A percentile compares a stretch with the other conserved stretches of the same genome.
These are phyloP conservation scores for Hypoxylon sp. DNA, from an alignment of 2,329 filamentous ascomycete species.

Conservation along the genomic window DNA sequence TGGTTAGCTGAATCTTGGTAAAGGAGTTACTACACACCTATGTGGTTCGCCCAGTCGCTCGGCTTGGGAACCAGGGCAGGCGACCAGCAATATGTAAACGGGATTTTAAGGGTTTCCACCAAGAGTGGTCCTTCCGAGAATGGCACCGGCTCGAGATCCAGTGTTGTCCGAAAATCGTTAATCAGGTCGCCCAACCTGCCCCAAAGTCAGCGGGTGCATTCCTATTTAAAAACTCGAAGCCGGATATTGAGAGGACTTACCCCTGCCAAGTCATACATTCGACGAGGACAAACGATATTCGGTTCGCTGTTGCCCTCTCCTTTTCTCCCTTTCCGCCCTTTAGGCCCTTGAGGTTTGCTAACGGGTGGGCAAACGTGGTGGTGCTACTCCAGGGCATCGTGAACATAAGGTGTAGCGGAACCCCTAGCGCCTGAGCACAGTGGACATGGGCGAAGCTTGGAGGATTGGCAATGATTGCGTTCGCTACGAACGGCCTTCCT, in stretches of 20 bases:
- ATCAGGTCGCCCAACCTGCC: slow-evolving; percentile 71
- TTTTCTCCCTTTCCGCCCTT: too few species aligned
- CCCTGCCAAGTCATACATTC: slow-evolving; percentile 81
- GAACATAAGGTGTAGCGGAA: slow-evolving; percentile 61
- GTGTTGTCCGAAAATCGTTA: slow-evolving; percentile 20
- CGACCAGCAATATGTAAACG: background rate
- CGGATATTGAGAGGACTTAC: slow-evolving; percentile 41
- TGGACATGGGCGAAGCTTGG: slow-evolving; percentile 62
- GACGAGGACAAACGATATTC: slow-evolving; percentile 72
- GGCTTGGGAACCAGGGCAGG: background rate
- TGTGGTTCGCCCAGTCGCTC: background rate
- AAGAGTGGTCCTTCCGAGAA: slow-evolving; percentile 6
- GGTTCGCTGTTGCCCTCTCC: too few species aligned
- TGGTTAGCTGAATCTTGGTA: too few species aligned
- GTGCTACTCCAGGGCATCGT: slow-evolving; percentile 79
- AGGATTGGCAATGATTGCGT: slow-evolving; percentile 64
- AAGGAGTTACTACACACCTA: too few species aligned
- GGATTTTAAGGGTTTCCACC: slow-evolving; percentile 2
- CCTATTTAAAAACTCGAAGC: background rate
- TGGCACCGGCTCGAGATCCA: slow-evolving; percentile 11
- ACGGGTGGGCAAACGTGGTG: slow-evolving; percentile 72
- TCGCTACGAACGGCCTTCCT: slow-evolving; percentile 57
- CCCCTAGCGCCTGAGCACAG: slow-evolving; percentile 58
- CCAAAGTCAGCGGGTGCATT: background rate
- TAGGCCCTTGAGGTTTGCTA: slow-evolving; percentile 55